Percentiles rank a stretch among this genome's conserved stretches.
Evolutionary conservation across 257 asterid genomes (phyloP).

Genomic region (Scutellaria minor): DNA sequence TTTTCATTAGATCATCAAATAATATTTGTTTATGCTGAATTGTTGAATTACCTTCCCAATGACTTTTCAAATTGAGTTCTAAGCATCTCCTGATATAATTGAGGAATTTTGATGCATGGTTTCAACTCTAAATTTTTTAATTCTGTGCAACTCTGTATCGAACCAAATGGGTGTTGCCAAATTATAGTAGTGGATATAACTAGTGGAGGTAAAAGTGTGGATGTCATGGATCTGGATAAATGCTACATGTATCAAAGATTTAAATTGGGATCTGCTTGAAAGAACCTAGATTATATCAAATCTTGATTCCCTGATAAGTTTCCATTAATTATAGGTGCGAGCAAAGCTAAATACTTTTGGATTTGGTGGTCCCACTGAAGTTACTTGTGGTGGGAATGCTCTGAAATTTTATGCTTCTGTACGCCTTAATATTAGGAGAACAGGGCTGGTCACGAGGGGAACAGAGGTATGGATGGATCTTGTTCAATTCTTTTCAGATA

Average conservation of each 20-base stretch:
- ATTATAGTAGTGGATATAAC: background rate
- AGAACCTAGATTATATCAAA: background rate
- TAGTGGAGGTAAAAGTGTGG: constrained; percentile 9
- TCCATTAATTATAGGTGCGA: constrained; percentile 60
- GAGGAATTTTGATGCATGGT: background rate
- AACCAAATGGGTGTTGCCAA: constrained; percentile 1
- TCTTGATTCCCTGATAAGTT: constrained; percentile 32
- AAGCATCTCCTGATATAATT: background rate
- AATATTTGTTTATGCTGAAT: no score
- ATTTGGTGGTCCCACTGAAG: constrained; percentile 91
- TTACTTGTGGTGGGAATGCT: constrained; percentile 99
- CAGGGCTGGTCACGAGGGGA: constrained; percentile 84
- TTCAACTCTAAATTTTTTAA: background rate
- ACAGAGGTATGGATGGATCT: constrained; percentile 67
- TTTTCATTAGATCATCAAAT: no score
- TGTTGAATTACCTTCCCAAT: no score
- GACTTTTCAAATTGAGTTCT: background rate
- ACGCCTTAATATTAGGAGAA: constrained; percentile 85
- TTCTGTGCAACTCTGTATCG: background rate
- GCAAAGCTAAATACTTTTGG: constrained; percentile 78
- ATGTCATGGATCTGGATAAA: background rate
- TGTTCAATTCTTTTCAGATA: constrained; percentile 17
- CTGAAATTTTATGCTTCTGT: constrained; percentile 95
- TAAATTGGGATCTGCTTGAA: constrained; percentile 12
- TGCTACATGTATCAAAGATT: background rate